phyloP scores from a whole-genome alignment of 176 grass and related monocot genomes.

The Panicum miliaceum region DNA sequence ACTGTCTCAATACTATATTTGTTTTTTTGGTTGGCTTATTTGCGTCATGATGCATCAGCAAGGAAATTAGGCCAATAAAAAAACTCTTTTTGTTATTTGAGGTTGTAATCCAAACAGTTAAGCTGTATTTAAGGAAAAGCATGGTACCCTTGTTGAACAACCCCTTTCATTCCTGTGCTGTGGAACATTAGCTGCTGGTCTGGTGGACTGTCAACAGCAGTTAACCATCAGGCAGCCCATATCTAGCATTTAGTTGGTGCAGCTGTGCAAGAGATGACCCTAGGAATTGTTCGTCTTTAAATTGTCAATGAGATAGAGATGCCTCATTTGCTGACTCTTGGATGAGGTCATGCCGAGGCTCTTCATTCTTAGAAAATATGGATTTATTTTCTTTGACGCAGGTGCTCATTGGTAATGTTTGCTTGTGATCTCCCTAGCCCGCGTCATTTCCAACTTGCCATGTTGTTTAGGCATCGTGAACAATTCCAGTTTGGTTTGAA shows the following conservation, averaged over 20 bases:
- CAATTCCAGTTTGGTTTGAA: constrained; percentile 36
- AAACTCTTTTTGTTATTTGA: neutral
- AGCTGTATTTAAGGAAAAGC: constrained; percentile 11
- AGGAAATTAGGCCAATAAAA: neutral
- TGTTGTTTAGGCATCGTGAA: neutral
- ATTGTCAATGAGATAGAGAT: neutral
- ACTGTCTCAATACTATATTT: neutral
- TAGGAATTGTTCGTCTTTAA: neutral
- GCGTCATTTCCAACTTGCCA: neutral
- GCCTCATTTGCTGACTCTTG: constrained; percentile 3
- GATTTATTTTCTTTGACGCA: neutral
- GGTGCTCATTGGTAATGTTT: neutral
- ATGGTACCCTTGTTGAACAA: neutral
- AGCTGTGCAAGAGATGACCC: constrained; percentile 18
- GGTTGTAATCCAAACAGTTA: neutral
- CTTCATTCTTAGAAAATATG: neutral
- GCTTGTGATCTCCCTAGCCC: neutral
- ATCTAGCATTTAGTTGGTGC: constrained; percentile 38
- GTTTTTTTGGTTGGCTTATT: neutral
- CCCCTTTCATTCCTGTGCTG: neutral
- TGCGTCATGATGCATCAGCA: neutral
- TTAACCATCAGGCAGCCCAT: constrained; percentile 29
- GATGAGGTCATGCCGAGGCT: constrained; percentile 2
- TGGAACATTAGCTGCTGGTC: constrained; percentile 35
- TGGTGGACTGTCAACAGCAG: constrained; percentile 45